Evolutionary conservation across 805 yeast genomes (phyloP).

Genomic region (Debaryomyces hansenii): DNA sequence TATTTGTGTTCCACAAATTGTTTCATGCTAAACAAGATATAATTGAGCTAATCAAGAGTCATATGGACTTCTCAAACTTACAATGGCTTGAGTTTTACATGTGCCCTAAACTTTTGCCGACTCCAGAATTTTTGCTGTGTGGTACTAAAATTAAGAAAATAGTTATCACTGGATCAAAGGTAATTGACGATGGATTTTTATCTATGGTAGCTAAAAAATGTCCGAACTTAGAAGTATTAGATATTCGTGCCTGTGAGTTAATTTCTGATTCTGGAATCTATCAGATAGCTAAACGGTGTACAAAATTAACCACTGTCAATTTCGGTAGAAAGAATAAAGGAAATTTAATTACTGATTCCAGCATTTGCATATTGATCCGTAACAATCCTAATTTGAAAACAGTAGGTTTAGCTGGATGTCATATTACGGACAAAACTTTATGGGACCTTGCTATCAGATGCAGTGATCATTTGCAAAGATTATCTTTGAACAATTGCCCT

Average conservation of each 20-base stretch:
- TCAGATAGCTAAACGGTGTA: conserved; percentile 63
- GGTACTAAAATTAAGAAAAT: conserved; percentile 39
- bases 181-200: conserved; percentile 61
- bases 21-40: conserved; percentile 53
- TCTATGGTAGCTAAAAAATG: conserved; percentile 51
- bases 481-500: conserved; percentile 75
- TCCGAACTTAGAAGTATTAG: conserved; percentile 63
- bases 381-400: conserved; percentile 59
- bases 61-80: conserved; percentile 47
- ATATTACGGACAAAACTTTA: conserved; percentile 69
- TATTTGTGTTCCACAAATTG: conserved; percentile 68
- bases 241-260: conserved; percentile 79
- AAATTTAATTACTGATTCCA: conserved; percentile 65
- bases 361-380: conserved; percentile 56
- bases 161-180: conserved; percentile 70
- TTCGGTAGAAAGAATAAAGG: conserved; percentile 78
- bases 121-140: conserved; percentile 24
- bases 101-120: conserved; percentile 71
- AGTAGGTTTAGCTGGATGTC: conserved; percentile 87
- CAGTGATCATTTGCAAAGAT: conserved; percentile 54
- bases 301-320: conserved; percentile 57
- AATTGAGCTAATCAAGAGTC: conserved; percentile 46
- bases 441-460: conserved; percentile 72
- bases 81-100: conserved; percentile 79
- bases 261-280: conserved; percentile 76